Conservation (phyloP, 2,329 filamentous ascomycete genomes). For the Lasiodiplodia theobromae region DNA sequence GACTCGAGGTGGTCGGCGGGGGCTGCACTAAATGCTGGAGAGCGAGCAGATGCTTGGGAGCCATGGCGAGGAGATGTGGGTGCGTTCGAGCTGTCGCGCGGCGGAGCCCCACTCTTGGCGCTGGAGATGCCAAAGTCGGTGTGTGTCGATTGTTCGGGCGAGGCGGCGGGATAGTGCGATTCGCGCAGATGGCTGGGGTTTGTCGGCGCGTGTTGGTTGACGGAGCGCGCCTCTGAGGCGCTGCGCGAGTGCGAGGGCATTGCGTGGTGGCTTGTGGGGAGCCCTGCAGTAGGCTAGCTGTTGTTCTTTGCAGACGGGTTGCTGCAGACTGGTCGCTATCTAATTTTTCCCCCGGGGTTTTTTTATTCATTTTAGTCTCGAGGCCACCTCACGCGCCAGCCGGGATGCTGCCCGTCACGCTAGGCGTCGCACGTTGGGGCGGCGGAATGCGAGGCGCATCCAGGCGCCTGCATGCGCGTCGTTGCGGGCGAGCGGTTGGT, state of each 20-base stretch:
- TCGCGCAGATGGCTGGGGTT: slow-evolving; percentile 52
- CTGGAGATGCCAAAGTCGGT: slow-evolving; percentile 35
- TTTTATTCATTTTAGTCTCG: neutral
- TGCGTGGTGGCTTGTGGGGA: slow-evolving; percentile 33
- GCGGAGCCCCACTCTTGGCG: slow-evolving; percentile 30
- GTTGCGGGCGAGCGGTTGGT: neutral
- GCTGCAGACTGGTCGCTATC: slow-evolving; percentile 1
- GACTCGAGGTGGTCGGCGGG: slow-evolving; percentile 39
- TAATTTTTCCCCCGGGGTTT: neutral
- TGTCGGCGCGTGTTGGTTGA: slow-evolving; percentile 43
- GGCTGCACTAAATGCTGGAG: slow-evolving; percentile 35
- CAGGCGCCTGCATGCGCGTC: neutral
- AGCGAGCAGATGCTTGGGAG: slow-evolving; percentile 40
- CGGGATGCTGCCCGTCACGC: slow-evolving; percentile 8
- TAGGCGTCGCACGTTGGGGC: neutral
- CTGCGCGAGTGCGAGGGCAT: slow-evolving; percentile 37
- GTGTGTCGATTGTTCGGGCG: slow-evolving; percentile 47
- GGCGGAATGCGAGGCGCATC: neutral
- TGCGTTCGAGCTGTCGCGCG: slow-evolving; percentile 26
- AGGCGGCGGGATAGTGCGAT: slow-evolving; percentile 50
- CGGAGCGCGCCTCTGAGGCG: slow-evolving; percentile 42
- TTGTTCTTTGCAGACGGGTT: slow-evolving; percentile 9
- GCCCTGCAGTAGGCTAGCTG: slow-evolving; percentile 33
- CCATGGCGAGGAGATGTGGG: slow-evolving; percentile 41
- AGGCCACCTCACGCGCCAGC: neutral